Percentiles rank a stretch among this genome's conserved stretches.
Evolutionary conservation across 139 green algal genomes (phyloP).

Genomic region (Tetradesmus lagerheimii): DNA sequence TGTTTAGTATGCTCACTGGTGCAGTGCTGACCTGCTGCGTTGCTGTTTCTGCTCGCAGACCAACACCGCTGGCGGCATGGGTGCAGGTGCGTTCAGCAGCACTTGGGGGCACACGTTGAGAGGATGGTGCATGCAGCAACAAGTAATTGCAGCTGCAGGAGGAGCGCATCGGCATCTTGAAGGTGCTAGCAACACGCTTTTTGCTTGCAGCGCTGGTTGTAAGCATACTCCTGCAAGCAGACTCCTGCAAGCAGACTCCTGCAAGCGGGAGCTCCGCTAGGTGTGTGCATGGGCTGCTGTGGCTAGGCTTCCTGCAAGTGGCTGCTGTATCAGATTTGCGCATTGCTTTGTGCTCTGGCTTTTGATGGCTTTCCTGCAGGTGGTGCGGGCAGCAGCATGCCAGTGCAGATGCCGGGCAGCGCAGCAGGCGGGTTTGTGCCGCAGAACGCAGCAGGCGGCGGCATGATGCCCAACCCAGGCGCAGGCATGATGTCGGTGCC

Average conservation of each 20-base stretch:
- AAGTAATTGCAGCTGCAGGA: background rate
- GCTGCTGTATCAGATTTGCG: no score
- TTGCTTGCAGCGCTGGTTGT: background rate
- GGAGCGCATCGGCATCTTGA: no score
- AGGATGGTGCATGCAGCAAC: background rate
- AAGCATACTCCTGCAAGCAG: background rate
- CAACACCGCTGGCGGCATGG: constrained; percentile 26
- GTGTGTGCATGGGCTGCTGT: background rate
- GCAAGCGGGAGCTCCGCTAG: background rate
- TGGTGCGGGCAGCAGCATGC: background rate
- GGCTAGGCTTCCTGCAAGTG: background rate
- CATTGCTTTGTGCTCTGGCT: background rate
- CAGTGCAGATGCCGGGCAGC: constrained; percentile 1
- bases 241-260: no score
- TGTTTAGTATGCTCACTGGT: background rate
- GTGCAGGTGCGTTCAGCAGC: background rate
- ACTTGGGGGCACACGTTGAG: background rate
- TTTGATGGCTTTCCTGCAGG: background rate
- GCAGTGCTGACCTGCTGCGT: background rate
- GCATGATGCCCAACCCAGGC: constrained; percentile 42
- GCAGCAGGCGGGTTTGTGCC: constrained; percentile 17
- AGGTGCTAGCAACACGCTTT: background rate
- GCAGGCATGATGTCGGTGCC: constrained; percentile 35
- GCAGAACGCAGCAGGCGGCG: background rate
- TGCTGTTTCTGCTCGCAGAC: constrained; percentile 27